A percentile compares a stretch with the other conserved stretches of the same genome.
phyloP scores from a whole-genome alignment of 2,329 filamentous ascomycete genomes.

The Beauveria asiatica region DNA sequence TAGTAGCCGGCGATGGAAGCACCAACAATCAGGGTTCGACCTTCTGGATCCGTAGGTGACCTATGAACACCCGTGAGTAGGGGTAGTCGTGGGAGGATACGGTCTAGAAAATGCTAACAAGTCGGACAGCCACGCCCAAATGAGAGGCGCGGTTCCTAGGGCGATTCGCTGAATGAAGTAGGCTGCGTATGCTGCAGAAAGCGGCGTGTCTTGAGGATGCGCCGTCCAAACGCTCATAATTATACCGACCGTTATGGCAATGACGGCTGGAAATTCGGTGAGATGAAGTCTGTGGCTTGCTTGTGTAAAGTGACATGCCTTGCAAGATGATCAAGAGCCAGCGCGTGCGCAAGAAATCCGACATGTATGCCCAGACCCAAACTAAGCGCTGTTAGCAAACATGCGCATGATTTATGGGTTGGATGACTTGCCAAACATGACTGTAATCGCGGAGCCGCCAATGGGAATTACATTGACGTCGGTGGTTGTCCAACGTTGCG shows the following conservation, averaged over 20 bases:
- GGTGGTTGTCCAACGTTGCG: conserved; percentile 19
- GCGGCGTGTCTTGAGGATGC: conserved; percentile 30
- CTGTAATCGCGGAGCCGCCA: conserved; percentile 26
- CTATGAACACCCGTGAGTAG: neutral
- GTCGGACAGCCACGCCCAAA: conserved; percentile 44
- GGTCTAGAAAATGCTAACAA: conserved; percentile 18
- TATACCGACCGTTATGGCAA: conserved; percentile 38
- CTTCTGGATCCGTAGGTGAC: conserved; percentile 7
- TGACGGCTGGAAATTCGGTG: conserved; percentile 21
- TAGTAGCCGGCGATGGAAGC: conserved; percentile 41
- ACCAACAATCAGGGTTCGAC: conserved; percentile 33
- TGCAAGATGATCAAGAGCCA: conserved; percentile 43
- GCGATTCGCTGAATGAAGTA: conserved; percentile 42
- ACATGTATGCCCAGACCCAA: conserved; percentile 45
- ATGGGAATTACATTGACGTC: conserved; percentile 46
- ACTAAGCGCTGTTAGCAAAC: conserved; percentile 21
- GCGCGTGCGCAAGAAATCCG: conserved; percentile 38
- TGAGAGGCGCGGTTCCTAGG: conserved; percentile 42
- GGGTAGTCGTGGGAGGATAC: neutral
- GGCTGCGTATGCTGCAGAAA: conserved; percentile 40
- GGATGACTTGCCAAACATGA: conserved; percentile 29
- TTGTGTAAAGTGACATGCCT: conserved; percentile 17
- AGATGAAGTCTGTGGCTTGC: neutral
- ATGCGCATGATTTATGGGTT: too few relatives aligned
- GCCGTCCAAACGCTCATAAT: conserved; percentile 47